A percentile compares a stretch with the other conserved stretches of the same genome.
phyloP scores from a whole-genome alignment of 352 stramenopile species.

The Aphanomyces stellatus region DNA sequence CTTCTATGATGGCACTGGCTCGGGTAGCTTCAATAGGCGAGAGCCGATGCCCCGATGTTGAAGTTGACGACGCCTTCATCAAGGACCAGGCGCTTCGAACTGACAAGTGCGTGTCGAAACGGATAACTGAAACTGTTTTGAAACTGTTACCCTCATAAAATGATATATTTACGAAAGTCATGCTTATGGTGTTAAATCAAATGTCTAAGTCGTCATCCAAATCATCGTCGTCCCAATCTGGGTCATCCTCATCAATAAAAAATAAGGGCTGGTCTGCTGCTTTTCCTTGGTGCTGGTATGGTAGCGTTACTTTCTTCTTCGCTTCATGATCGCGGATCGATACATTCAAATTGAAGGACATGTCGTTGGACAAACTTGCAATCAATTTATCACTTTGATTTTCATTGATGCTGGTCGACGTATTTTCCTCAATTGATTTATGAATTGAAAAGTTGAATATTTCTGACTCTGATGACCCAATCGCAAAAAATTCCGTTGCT shows the following conservation, averaged over 20 bases:
- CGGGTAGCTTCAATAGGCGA: conserved; percentile 56
- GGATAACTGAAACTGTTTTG: background rate
- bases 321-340: conserved; percentile 42
- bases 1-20: conserved; percentile 77
- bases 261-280: conserved; percentile 29
- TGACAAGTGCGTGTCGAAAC: background rate
- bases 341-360: conserved; percentile 70
- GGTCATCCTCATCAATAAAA: conserved; percentile 75
- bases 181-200: conserved; percentile 17
- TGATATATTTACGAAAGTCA: background rate
- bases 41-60: conserved; percentile 24
- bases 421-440: conserved; percentile 9
- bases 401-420: background rate
- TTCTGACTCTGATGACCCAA: background rate
- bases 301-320: conserved; percentile 55
- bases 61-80: conserved; percentile 2
- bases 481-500: background rate
- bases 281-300: conserved; percentile 55
- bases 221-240: conserved; percentile 61
- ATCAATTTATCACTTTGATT: background rate
- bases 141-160: background rate
- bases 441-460: conserved; percentile 20
- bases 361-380: conserved; percentile 21
- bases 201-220: conserved; percentile 51
- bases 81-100: background rate